Base-by-base conservation (phyloP, 2,329 filamentous ascomycete genomes). In the Fusarium longipes region DNA sequence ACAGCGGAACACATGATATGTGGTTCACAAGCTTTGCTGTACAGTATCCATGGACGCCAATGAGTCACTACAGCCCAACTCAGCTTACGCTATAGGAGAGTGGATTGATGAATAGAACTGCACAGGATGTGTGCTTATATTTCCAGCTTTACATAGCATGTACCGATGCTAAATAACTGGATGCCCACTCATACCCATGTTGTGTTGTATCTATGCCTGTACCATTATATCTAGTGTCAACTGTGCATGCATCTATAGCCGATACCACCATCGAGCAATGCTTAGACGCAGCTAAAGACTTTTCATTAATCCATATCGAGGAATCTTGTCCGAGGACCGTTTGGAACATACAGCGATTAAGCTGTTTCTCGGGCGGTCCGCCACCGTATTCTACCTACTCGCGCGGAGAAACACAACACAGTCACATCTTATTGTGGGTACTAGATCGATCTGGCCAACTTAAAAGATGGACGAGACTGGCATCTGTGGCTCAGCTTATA, bases 391-490 rank as follows among this genome's bases (percentile, higher is more conserved):
- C 47, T 55, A 35, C 25, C 42, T 54, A 38, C 32, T 33, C 44
- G 43, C 29, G 39, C 48, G 36, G 43, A 63, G 51, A 56, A 69
- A 44, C 50, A 45, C 52, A 62, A 43, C 17, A 45, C 55, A 68
- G 38, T 24, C 47, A 51, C 43, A 49, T 53, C 62, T 48, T 42
- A 42, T 29, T 42, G 50, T 66, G 65, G 65, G 57, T 38, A 25
- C 45, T 36, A 63, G 57, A 67, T 68, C 66, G 66, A 68, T 70
- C 57, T 67, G 38, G 49, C 38, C 66, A 57, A 63, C 56, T 57
- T 54, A 50, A 45, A 47, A 27, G 50, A 44, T 54, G 50, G 57
- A 35, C 40, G 47, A 35, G 43, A 14, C 17, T 24, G 47, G 29
- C 43, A 36, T 33, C 22, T 52, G 67, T 71, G 70, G 70, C 65